A percentile compares a stretch with the other conserved stretches of the same genome.
These are phyloP conservation scores for Pythium phragmiticola DNA, from an alignment of 352 stramenopile species.

Conservation along the genomic window DNA sequence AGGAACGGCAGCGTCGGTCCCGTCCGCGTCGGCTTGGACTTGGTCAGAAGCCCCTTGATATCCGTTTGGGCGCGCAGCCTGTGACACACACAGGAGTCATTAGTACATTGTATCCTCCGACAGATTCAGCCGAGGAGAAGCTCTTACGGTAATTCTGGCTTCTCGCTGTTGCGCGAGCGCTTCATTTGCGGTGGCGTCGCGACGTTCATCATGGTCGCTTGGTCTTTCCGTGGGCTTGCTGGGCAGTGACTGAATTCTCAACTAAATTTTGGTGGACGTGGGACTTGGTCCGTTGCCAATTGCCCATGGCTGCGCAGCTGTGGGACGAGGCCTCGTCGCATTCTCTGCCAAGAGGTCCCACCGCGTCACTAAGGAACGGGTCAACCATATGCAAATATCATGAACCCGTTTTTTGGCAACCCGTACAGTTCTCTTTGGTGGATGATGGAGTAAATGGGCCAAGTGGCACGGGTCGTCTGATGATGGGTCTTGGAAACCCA, in stretches of 20 bases:
- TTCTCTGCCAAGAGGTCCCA: slow-evolving; percentile 9
- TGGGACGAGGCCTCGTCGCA: slow-evolving; percentile 14
- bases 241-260: slow-evolving; percentile 1
- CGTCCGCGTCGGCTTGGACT: slow-evolving; percentile 15
- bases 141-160: slow-evolving; percentile 2
- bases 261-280: background rate
- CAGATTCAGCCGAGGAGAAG: background rate
- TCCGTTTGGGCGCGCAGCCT: slow-evolving; percentile 25
- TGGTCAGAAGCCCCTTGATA: slow-evolving; percentile 14
- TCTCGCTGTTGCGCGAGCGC: slow-evolving; percentile 9
- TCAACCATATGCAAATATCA: background rate
- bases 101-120: too few species aligned
- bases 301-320: slow-evolving; percentile 14
- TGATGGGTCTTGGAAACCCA: background rate
- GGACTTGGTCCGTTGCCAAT: slow-evolving; percentile 4
- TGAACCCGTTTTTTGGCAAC: background rate
- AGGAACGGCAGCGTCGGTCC: slow-evolving; percentile 34
- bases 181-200: slow-evolving; percentile 18
- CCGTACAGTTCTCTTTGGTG: slow-evolving; percentile 1
- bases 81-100: too few species aligned
- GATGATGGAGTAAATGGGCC: background rate
- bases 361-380: too few species aligned
- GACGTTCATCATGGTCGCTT: slow-evolving; percentile 12
- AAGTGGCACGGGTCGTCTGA: background rate
- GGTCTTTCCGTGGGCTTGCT: background rate